A percentile compares a stretch with the other conserved stretches of the same genome.
phyloP scores from a whole-genome alignment of 495 filamentous ascomycete genomes.

The Daldinia caldariorum region DNA sequence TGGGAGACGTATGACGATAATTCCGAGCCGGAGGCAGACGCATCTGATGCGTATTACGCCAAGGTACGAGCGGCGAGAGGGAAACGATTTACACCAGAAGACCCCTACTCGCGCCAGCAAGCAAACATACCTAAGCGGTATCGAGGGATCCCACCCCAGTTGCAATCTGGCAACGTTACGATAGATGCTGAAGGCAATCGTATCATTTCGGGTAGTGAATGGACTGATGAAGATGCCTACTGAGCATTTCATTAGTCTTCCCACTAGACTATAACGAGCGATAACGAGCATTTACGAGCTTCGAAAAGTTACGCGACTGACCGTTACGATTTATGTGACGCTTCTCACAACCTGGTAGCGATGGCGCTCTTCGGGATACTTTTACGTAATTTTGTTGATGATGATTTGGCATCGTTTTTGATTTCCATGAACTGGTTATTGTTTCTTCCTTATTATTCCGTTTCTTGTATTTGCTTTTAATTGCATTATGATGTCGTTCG shows the following conservation, averaged over 20 bases:
- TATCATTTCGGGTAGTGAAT: conserved; percentile 63
- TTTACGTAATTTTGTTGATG: conserved; percentile 19
- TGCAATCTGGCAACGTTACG: conserved; percentile 48
- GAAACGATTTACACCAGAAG: conserved; percentile 63
- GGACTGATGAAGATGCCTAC: conserved; percentile 66
- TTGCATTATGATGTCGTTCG: conserved; percentile 34
- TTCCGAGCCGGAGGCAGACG: conserved; percentile 77
- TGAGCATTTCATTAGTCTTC: conserved; percentile 42
- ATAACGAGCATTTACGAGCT: conserved; percentile 37
- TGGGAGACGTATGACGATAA: conserved; percentile 93
- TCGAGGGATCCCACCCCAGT: conserved; percentile 51
- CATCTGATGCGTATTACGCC: conserved; percentile 78
- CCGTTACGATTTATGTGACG: conserved; percentile 36
- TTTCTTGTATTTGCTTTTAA: conserved; percentile 42
- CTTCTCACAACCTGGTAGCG: conserved; percentile 29
- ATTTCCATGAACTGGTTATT: conserved; percentile 22
- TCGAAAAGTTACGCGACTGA: conserved; percentile 33
- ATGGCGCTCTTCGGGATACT: conserved; percentile 29
- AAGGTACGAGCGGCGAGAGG: conserved; percentile 70
- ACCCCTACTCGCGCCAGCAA: conserved; percentile 61
- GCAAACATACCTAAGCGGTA: conserved; percentile 48
- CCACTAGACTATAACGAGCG: conserved; percentile 26
- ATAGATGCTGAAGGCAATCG: conserved; percentile 60
- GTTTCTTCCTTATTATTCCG: conserved; percentile 13
- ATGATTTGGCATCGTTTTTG: conserved; percentile 1